Conservation (phyloP, 169 alveolate species). For the Cryptosporidium muris region DNA sequence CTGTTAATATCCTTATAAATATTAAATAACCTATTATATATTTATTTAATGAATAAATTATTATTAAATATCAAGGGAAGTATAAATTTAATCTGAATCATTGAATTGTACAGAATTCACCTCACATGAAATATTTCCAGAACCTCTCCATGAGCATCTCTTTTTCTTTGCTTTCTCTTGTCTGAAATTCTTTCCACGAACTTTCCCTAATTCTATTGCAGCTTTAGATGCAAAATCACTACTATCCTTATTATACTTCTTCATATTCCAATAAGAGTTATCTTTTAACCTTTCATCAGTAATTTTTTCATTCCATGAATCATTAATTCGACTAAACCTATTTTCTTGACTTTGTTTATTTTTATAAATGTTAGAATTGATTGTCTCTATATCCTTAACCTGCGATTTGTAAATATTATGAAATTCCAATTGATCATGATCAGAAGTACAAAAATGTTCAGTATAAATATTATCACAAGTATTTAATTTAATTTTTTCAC, state of each 20-base stretch:
- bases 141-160: constrained; percentile 84
- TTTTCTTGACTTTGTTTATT: too few relatives aligned
- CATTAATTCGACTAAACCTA: constrained; percentile 66
- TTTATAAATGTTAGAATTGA: background rate
- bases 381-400: too few relatives aligned
- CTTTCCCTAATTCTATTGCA: constrained; percentile 74
- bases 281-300: constrained; percentile 49
- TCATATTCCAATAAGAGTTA: constrained; percentile 68
- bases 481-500: background rate
- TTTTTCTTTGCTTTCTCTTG: constrained; percentile 83
- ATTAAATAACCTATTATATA: background rate
- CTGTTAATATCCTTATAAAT: background rate
- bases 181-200: constrained; percentile 83
- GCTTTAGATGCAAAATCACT: constrained; percentile 69
- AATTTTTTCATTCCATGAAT: constrained; percentile 16
- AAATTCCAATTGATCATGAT: background rate
- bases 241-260: constrained; percentile 33
- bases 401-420: background rate
- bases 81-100: constrained; percentile 29
- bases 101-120: constrained; percentile 60
- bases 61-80: background rate
- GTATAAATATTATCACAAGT: background rate
- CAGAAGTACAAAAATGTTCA: background rate
- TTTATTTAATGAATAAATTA: background rate
- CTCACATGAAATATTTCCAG: constrained; percentile 73